Percentiles rank a stretch among this genome's conserved stretches.
These are phyloP conservation scores for Monosporascus cannonballus DNA, from an alignment of 2,329 filamentous ascomycete species.

Conservation along the genomic window DNA sequence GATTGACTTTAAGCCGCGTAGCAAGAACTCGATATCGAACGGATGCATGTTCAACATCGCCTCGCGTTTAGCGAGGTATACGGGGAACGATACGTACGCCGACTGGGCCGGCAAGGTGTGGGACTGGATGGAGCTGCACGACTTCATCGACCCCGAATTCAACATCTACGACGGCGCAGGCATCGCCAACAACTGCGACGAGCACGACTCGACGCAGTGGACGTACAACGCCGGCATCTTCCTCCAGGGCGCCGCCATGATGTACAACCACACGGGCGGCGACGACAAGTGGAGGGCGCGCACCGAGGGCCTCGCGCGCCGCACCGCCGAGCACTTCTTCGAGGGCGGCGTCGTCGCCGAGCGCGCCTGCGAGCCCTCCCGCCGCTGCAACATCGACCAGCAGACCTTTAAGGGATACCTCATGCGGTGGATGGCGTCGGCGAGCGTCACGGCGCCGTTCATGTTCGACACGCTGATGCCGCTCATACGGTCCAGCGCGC, in stretches of 20 bases:
- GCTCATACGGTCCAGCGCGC: conserved; percentile 44
- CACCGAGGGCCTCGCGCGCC: conserved; percentile 50
- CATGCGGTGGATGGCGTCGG: conserved; percentile 56
- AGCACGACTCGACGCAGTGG: conserved; percentile 56
- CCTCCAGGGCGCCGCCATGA: conserved; percentile 54
- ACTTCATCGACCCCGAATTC: conserved; percentile 50
- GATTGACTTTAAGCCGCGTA: no score
- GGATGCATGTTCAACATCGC: conserved; percentile 65
- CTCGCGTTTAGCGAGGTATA: conserved; percentile 70
- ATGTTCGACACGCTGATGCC: conserved; percentile 43
- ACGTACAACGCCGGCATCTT: conserved; percentile 64
- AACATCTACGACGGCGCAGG: conserved; percentile 53
- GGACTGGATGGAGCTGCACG: conserved; percentile 52
- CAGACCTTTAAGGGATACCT: conserved; percentile 72
- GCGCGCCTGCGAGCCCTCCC: conserved; percentile 55
- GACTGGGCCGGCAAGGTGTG: conserved; percentile 70
- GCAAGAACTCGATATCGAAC: conserved; percentile 62
- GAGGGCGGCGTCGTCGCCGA: conserved; percentile 55
- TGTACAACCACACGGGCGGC: conserved; percentile 55
- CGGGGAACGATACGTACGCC: conserved; percentile 70
- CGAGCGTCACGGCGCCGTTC: conserved; percentile 48
- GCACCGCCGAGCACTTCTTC: conserved; percentile 49
- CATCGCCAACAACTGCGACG: conserved; percentile 38
- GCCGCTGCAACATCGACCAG: conserved; percentile 64
- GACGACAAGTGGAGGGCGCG: conserved; percentile 49